Evolutionary conservation across 768 basidiomycete species (phyloP).

Genomic region (Lactarius indigo): DNA sequence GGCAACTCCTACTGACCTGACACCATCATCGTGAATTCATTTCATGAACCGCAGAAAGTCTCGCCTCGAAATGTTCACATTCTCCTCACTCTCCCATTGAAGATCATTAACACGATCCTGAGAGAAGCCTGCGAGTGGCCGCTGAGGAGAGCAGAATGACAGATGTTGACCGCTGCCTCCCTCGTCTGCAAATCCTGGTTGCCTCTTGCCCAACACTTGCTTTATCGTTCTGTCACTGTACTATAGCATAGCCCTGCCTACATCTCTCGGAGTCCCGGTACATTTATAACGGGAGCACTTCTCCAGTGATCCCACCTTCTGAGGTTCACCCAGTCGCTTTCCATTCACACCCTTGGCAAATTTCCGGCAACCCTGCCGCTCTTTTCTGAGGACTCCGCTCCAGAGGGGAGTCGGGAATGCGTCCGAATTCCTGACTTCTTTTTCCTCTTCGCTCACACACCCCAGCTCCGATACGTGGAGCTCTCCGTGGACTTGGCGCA

Average conservation of each 20-base stretch:
- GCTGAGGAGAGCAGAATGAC: neutral
- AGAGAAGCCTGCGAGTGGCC: slow-evolving; percentile 13
- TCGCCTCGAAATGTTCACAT: neutral
- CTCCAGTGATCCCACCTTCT: slow-evolving; percentile 8
- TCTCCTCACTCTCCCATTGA: slow-evolving; percentile 9
- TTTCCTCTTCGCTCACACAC: slow-evolving; percentile 9
- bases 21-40: neutral
- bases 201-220: slow-evolving; percentile 5
- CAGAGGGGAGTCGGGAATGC: neutral
- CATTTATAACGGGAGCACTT: neutral
- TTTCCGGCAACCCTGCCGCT: neutral
- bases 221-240: slow-evolving; percentile 6
- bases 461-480: neutral
- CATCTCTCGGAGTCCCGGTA: slow-evolving; percentile 1
- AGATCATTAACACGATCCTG: slow-evolving; percentile 14
- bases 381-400: neutral
- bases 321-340: slow-evolving; percentile 5
- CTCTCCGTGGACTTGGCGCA: slow-evolving; percentile 2
- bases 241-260: neutral
- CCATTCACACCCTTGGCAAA: slow-evolving; percentile 9
- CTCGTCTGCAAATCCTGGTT: slow-evolving; percentile 19
- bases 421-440: slow-evolving; percentile 11
- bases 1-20: neutral
- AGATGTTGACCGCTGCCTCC: slow-evolving; percentile 1
- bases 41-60: slow-evolving; percentile 1